Base-by-base conservation (phyloP, 768 basidiomycete species). In the Guyanaporus albipodus region DNA sequence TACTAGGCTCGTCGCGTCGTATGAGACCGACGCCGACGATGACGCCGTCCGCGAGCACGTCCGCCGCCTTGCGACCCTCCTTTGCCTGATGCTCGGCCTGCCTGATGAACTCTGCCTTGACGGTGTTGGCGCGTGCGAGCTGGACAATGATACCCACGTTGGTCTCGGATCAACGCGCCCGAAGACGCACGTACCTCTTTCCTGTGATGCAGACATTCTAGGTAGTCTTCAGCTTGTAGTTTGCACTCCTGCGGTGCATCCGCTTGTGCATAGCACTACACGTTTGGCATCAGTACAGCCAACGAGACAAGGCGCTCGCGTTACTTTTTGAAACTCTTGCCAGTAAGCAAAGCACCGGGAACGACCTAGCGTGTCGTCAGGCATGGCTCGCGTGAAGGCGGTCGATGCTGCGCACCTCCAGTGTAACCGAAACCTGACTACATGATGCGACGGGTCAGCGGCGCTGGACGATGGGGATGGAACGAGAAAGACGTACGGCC, bases 281-380 rank as follows among this genome's bases (percentile, higher is more conserved):
- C 9, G 38, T 7, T 15, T 15, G 9, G 21, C 48, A 40, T 61
- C 32, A 55, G 28, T 29, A 38, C 40, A 22, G 54, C 42, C 44
- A 38, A 19, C 32, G 24, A 27, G 35, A 14, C 21, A 2, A 38
- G 29, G 10, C 10, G 21, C 2, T 4, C 17, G 15, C 4, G 37
- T 44, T 44, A 85, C 87, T 62, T 83, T 86, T 55, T 82, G 75
- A 70, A 90, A 87, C 67, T 93, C 89, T 61, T 93, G 91, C 91
- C 92, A 95, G 70, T 85, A 90, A 11, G 80, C 74, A 67, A 93
- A 93, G 69, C 93, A 96, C 59, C 89, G 78, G 51, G 88, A 81
- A 54, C 81, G 82, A 57, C 90, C 91, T 92, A 52, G 35, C 28
- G 39, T 35, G 23, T 22, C 48, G 49, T 52, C 34, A 53, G 31